phyloP scores from a whole-genome alignment of 306 rosid genomes.

The cucumber (Cucumis sativus) region Cucumber_9930_V3 NC_026658.2:26045501-26046000 shows the following conservation, averaged over 20 bases:
- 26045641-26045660: constrained; percentile 87
- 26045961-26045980: not conserved
- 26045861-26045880: constrained; percentile 38
- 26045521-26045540: constrained; percentile 61
- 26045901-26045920: constrained; percentile 29
- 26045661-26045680: constrained; percentile 69
- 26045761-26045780: constrained; percentile 17
- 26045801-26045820: constrained; percentile 25
- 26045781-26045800: constrained; percentile 30
- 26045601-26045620: constrained; percentile 85
- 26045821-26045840: constrained; percentile 35
- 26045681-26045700: constrained; percentile 89
- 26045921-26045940: constrained; percentile 50
- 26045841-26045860: constrained; percentile 57
- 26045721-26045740: constrained; percentile 33
- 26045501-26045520: constrained; percentile 57
- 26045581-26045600: constrained; percentile 87
- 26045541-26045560: constrained; percentile 70
- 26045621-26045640: constrained; percentile 74
- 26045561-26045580: constrained; percentile 70
- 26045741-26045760: constrained; percentile 18
- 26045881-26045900: constrained; percentile 39
- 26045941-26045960: not conserved
- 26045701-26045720: constrained; percentile 66
- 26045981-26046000: not conserved